These are phyloP conservation scores for Athelia sp. DNA, from an alignment of 1,284 basidiomycete genomes.

Conservation along the genomic window DNA sequence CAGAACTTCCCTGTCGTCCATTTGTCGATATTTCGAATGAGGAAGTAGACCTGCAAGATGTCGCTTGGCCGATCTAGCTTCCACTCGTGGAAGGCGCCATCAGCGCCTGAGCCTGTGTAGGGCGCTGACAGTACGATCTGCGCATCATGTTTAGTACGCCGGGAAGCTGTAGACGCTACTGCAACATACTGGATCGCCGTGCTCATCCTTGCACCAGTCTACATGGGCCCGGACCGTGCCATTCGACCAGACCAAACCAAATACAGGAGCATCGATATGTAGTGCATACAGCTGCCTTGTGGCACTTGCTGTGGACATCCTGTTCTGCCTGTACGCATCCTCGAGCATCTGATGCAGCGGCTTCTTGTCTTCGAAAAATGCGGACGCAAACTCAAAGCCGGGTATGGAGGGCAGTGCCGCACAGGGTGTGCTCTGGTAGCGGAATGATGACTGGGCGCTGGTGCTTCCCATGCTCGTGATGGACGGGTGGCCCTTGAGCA, in stretches of 20 bases:
- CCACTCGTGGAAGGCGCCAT: conserved; percentile 42
- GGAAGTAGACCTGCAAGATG: conserved; percentile 45
- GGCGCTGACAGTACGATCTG: conserved; percentile 48
- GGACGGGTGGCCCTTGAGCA: conserved; percentile 33
- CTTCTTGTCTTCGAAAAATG: conserved; percentile 58
- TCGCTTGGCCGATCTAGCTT: conserved; percentile 36
- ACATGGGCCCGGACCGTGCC: conserved; percentile 48
- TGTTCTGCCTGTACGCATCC: conserved; percentile 53
- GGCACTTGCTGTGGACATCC: conserved; percentile 47
- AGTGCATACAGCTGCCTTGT: conserved; percentile 47
- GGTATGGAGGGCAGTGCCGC: conserved; percentile 36
- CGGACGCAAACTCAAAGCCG: conserved; percentile 48
- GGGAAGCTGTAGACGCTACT: background rate
- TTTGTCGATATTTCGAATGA: conserved; percentile 50
- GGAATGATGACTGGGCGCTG: conserved; percentile 38
- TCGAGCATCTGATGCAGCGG: conserved; percentile 40
- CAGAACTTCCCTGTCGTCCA: conserved; percentile 44
- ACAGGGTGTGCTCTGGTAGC: conserved; percentile 48
- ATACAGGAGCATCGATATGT: conserved; percentile 38
- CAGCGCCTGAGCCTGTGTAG: conserved; percentile 27
- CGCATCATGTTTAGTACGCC: conserved; percentile 1
- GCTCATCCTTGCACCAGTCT: conserved; percentile 39
- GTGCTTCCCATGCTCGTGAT: conserved; percentile 30
- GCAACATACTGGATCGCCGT: background rate
- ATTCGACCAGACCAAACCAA: conserved; percentile 51